Base-by-base conservation (phyloP, 352 stramenopile species). In the Thalassiosira pacifica region DNA sequence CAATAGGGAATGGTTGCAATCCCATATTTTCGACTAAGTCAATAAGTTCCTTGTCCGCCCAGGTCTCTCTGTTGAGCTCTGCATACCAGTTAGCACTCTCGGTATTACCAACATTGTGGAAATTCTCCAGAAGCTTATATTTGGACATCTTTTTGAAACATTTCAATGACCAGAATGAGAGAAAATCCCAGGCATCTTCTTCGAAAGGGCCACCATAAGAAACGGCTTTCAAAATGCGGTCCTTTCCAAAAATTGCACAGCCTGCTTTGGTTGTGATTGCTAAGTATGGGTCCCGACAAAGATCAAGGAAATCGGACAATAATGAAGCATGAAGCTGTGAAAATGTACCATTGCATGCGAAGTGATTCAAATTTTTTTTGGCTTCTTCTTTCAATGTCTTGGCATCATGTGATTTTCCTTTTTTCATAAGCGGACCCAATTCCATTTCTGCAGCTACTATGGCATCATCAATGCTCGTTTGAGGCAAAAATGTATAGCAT, bases 81-180 rank as follows among this genome's bases (percentile, higher is more conserved):
- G 71, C 71, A 79, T 79, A 79, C 71, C 71, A 79, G 19, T 34
- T 71, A 65, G 71, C 71, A 71, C 48, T 79, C 40, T 79, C 59
- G 24, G 22, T 70, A 31, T 79, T 79, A 52, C 59, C 59, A 57
- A 71, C 60, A 24, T 71, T 52, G 26, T 72, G 29, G 52, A 72
- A 79, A n/a, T 27, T 40, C 42, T 79, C 34, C 8, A 79, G 59
- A 67, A 79, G 57, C 18, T 71, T 52, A 64, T 72, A 79, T 40
- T 67, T 79, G 45, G 34, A 18, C 40, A 37, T 11, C 24, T 52
- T 79, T 57, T 59, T 79, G 42, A 70, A 29, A 71, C 32, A 29
- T 71, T 79, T 79, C 61, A 59, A 29, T 64, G 71, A 71, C 18
- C 27, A 78, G n/a, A 42, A 26, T 71, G 13, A 65, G 34, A 79